Base-by-base conservation (phyloP, 352 stramenopile genomes). In the Hyaloperonospora arabidopsidis region DNA sequence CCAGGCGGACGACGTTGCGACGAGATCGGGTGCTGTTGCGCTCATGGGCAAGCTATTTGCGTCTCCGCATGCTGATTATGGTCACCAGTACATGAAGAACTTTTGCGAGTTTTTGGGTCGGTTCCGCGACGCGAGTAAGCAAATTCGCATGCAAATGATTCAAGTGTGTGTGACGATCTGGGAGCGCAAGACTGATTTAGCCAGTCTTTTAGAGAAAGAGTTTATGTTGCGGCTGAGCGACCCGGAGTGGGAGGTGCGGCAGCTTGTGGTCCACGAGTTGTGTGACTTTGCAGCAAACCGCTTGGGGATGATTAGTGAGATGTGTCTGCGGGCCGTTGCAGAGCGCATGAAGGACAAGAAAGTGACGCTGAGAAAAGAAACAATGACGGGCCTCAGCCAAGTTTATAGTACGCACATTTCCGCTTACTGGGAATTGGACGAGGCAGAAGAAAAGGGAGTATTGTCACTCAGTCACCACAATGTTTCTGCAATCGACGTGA, bases 331-430 rank as follows among this genome's bases (percentile, higher is more conserved):
- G 2, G 67, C 82, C 45, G 76, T 93, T 7, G 84, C 82, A 15
- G 84, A 95, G 50, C 80, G 84, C 10, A 89, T 95, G 81, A 93
- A 93, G 52, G 84, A 95, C 60, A 95, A 95, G 51, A 89, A 80
- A 45, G 74, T 91, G 1, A 49, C 72, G 0, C 36, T 93, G 21
- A 67, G 84, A 14, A 95, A 93, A 49, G 84, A 95, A 59, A 87
- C 84, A 10, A 95, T 95, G 84, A 95, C 84, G 12, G 84, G 84
- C 0, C 65, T 95, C 14, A 88, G 80, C 21, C 84, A 93, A 63
- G 78, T 93, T 12, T 95, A 86, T 38, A 76, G 65, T 14, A 61
- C 72, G 4, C 83, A 95, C 51, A 59, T 95, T 38, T 85, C 84
- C 8, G 54, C 67, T 0, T 72, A 69, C 18, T 89, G 78, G 79